Evolutionary conservation across 208 protist genomes (phyloP), one percentile per base, ranked within the genome.

Genomic region (Leishmania guyanensis): DNA sequence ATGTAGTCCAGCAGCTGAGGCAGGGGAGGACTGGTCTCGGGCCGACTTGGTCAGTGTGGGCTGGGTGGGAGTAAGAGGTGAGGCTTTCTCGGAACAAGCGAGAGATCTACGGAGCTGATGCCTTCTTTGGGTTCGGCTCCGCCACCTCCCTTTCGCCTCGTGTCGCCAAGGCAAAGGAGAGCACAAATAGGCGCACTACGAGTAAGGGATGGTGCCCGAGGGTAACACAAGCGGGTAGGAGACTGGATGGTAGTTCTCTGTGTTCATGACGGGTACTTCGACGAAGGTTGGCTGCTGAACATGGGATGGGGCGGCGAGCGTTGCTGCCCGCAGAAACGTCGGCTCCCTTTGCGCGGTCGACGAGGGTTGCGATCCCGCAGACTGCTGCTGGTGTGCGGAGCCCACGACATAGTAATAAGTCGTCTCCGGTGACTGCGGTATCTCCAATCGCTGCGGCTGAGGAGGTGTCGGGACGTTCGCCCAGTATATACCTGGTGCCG

Each of bases 211-310:
- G 33, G 33, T 6, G 50, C 54, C 80, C 1, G 74, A 46, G 8
- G 76, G 65, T 14, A 81, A 56, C 16, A 81, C 29, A 14, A 79
- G 8, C 26, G 82, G 77, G n/a, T 79, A 81, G 36, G 82, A 77
- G 26, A 81, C 72, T 5, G 77, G 14, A 9, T 56, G 82, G 54
- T 79, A 81, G 60, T 65, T 48, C 56, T 79, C 77, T 36, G 68
- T 29, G 65, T 48, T 70, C 29, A 79, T 48, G 16, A 62, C 5
- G 36, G 82, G 60, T 8, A 75, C 12, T 33, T 77, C 65, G 2
- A 78, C 53, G 33, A 62, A 71, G 3, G 77, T 79, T 51, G 36
- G 58, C 48, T 33, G 78, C 69, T 65, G 69, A 46, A 46, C 64
- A 26, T 39, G 64, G 14, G 46, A 16, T 17, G 46, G 29, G 48